Conservation (phyloP, 2,329 filamentous ascomycete species). For the Aspergillus luchuensis region DNA sequence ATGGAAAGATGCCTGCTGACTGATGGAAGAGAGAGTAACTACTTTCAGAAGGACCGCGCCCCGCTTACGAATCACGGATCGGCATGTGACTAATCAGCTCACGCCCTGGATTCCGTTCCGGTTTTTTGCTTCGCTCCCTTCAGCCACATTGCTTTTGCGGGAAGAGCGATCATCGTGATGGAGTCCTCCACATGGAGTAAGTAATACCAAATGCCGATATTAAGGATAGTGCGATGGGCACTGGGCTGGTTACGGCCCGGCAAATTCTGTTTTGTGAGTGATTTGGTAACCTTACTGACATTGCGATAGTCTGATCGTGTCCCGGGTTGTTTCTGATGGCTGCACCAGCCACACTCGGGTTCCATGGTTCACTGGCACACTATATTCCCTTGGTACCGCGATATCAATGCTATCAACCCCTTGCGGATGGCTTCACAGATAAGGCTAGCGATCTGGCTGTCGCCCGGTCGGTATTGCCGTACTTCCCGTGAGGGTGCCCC, state of each 20-base stretch:
- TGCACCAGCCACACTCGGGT: background rate
- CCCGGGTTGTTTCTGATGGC: background rate
- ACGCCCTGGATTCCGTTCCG: background rate
- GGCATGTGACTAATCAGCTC: conserved; percentile 12
- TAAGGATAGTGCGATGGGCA: background rate
- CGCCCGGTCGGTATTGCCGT: background rate
- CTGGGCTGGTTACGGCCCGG: background rate
- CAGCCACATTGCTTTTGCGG: conserved; percentile 8
- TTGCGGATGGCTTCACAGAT: conserved; percentile 1
- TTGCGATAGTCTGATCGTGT: background rate
- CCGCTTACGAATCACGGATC: conserved; percentile 3
- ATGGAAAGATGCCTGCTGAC: background rate
- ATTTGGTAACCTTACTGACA: background rate
- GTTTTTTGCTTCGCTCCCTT: background rate
- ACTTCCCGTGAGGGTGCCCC: background rate
- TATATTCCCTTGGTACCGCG: background rate
- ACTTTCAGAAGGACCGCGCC: no score
- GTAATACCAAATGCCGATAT: background rate
- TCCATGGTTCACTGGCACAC: background rate
- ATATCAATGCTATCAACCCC: background rate
- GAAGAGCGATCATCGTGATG: background rate
- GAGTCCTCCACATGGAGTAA: background rate
- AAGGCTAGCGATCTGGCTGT: conserved; percentile 2
- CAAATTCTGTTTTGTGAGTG: background rate
- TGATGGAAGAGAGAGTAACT: background rate